phyloP scores from a whole-genome alignment of 352 stramenopile species.

The Phytophthora capsici region DNA sequence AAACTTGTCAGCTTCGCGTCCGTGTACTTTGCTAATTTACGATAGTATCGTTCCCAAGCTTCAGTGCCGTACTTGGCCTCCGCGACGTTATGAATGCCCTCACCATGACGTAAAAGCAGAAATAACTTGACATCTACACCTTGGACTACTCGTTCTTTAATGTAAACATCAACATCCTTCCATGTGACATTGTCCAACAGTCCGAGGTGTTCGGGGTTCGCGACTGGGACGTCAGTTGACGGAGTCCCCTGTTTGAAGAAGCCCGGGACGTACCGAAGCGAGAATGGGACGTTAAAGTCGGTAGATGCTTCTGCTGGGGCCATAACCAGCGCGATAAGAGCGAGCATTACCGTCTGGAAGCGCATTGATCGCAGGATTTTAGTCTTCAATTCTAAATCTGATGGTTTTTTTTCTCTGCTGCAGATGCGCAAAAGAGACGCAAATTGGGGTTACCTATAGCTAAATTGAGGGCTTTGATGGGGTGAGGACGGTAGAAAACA shows the following conservation, averaged over 20 bases:
- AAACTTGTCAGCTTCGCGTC: constrained; percentile 33
- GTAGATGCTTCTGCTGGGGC: background rate
- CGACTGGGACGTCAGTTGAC: constrained; percentile 2
- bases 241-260: constrained; percentile 43
- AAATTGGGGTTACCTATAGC: background rate
- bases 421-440: constrained; percentile 1
- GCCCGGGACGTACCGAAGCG: constrained; percentile 40
- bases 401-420: constrained; percentile 6
- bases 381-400: background rate
- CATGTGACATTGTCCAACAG: constrained; percentile 36
- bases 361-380: constrained; percentile 8
- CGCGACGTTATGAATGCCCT: constrained; percentile 35
- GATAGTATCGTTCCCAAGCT: constrained; percentile 32
- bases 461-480: no score
- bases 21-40: constrained; percentile 35
- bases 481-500: background rate
- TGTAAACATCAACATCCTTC: constrained; percentile 38
- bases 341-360: constrained; percentile 1
- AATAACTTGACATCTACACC: constrained; percentile 37
- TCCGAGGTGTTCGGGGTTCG: constrained; percentile 31
- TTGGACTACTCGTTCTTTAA: constrained; percentile 12
- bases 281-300: constrained; percentile 25
- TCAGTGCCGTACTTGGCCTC: constrained; percentile 33
- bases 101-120: constrained; percentile 34
- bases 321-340: constrained; percentile 1